Evolutionary conservation across 2,329 filamentous ascomycete genomes (phyloP), one percentile per base, ranked within the genome.

Genomic region (Rhytidhysteron rufulum): DNA sequence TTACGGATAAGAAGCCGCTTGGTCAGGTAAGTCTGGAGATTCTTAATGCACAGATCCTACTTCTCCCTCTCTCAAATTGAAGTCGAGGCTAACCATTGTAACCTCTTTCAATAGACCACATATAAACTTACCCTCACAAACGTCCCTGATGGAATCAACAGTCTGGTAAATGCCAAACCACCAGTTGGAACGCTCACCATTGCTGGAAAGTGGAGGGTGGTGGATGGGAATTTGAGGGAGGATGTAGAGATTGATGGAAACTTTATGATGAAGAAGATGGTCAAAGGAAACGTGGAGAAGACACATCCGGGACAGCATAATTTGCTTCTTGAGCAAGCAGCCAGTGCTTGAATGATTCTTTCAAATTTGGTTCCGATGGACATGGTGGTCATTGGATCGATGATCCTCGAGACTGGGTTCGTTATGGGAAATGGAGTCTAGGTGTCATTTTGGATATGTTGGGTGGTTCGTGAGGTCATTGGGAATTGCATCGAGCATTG

Each of bases 221-320:
- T n/a, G 4, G 50, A 50, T 19, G 61, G 58, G 19, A 39, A 50
- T 41, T 41, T 68, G 25, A 51, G 45, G 18, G 65, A 68, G 49
- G 62, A 67, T 18, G 60, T 67, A 2, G 59, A 65, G n/a, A 66
- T 68, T 36, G 65, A 68, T 27, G 63, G 60, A 4, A 67, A 68
- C 38, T 65, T 67, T 27, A 57, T 67, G 56, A 65, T 65, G 59
- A 67, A 67, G 58, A 66, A 63, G 53, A 62, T 68, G 39, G 65
- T 63, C 1, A 67, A 65, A 54, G 59, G 53, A 1, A 67, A 64
- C 37, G 61, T 67, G 1, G 65, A 68, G 47, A 67, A 62, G 55
- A 65, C 60, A 21, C 63, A 66, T 43, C 63, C 64, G 1, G 55
- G 53, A 46, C 63, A 67, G 53, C 63, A 67, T 37, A 34, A 43